These are phyloP conservation scores for Microdochium paspali DNA, from an alignment of 2,329 filamentous ascomycete species.

Conservation along the genomic window DNA sequence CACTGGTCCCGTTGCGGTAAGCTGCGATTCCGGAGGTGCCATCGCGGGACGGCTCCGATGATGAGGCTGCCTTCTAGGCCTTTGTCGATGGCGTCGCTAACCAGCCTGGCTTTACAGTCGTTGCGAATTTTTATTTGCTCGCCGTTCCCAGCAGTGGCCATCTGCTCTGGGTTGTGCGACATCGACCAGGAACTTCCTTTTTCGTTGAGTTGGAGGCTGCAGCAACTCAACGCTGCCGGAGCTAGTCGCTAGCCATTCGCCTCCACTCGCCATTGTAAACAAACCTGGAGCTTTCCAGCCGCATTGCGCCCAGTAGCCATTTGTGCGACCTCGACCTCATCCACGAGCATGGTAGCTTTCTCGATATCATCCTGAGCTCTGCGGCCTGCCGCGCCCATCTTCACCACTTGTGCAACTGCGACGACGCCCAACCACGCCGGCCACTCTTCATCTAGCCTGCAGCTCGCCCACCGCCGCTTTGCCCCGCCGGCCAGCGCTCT, in stretches of 20 bases:
- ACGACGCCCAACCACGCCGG: background rate
- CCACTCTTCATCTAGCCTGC: background rate
- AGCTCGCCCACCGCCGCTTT: constrained; percentile 2
- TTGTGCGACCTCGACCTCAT: background rate
- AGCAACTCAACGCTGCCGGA: background rate
- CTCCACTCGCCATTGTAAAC: background rate
- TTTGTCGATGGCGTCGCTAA: background rate
- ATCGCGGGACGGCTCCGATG: background rate
- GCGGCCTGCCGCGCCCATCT: background rate
- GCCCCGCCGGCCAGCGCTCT: background rate
- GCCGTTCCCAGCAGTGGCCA: background rate
- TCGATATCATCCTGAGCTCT: background rate
- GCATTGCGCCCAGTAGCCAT: background rate
- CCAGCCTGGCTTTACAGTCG: too few relatives aligned
- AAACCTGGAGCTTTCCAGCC: background rate
- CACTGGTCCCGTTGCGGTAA: background rate
- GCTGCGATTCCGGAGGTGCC: background rate
- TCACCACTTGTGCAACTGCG: background rate
- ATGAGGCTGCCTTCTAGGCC: background rate
- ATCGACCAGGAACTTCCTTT: background rate
- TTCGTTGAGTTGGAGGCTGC: background rate
- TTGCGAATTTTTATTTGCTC: background rate
- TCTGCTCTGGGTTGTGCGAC: background rate
- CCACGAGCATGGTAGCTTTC: background rate
- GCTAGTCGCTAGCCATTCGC: background rate